A percentile compares a stretch with the other conserved stretches of the same genome.
These are phyloP conservation scores for Penicillium macrosclerotiorum DNA, from an alignment of 495 filamentous ascomycete genomes.

Conservation along the genomic window DNA sequence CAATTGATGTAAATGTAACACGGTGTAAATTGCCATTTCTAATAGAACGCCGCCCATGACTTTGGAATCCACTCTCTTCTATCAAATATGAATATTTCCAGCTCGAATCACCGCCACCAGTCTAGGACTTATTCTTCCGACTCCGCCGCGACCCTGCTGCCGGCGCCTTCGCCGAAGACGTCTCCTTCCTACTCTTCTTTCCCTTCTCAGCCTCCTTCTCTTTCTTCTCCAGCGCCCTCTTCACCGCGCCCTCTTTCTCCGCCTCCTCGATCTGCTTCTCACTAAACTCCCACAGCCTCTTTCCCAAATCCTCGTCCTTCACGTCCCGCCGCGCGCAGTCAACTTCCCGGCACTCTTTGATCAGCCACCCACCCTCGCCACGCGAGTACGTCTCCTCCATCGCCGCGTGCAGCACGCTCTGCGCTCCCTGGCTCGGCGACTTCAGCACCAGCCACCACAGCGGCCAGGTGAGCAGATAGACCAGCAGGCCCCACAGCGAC, in stretches of 20 bases:
- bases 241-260: conserved; percentile 76
- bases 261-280: conserved; percentile 78
- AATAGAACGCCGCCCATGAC: no score
- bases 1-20: no score
- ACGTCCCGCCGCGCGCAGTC: conserved; percentile 69
- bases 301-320: conserved; percentile 72
- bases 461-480: conserved; percentile 77
- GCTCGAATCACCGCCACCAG: neutral
- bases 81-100: no score
- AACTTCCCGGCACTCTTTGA: conserved; percentile 86
- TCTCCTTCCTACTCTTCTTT: conserved; percentile 40
- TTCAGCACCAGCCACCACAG: conserved; percentile 88
- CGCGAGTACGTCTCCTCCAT: conserved; percentile 72
- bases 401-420: conserved; percentile 79
- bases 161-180: conserved; percentile 32
- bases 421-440: conserved; percentile 74
- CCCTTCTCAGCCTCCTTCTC: conserved; percentile 52
- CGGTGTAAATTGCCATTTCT: no score
- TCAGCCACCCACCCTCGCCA: conserved; percentile 64
- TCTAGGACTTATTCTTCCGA: conserved; percentile 33
- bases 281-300: conserved; percentile 82
- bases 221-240: conserved; percentile 67
- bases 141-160: conserved; percentile 44
- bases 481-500: conserved; percentile 71
- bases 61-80: no score